phyloP scores from a whole-genome alignment of 75 land plant genomes.

The Ceratopteris richardii region DNA sequence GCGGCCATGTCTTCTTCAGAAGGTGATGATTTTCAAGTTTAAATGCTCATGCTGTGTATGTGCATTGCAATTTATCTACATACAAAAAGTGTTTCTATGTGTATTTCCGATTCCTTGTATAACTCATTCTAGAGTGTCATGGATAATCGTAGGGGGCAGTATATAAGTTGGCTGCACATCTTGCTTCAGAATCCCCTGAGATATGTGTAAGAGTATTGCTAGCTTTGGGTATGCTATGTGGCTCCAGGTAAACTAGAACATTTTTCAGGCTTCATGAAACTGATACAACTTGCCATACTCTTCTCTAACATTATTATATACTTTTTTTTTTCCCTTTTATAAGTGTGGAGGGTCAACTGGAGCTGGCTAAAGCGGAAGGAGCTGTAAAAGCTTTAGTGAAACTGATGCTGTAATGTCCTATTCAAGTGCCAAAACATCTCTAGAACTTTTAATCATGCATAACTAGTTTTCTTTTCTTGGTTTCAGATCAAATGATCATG shows the following conservation, averaged over 20 bases:
- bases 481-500: conserved; percentile 27
- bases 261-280: not conserved
- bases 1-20: conserved; percentile 17
- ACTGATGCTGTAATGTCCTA: conserved; percentile 19
- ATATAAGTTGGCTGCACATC: conserved; percentile 11
- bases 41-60: no score
- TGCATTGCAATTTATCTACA: no score
- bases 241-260: conserved; percentile 23
- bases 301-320: not conserved
- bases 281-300: conserved; percentile 1
- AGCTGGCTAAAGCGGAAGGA: conserved; percentile 30
- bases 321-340: not conserved
- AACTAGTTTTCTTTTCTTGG: not conserved
- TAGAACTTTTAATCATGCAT: no score
- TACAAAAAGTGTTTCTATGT: no score
- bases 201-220: conserved; percentile 31
- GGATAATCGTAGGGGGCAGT: conserved; percentile 27
- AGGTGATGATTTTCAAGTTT: conserved; percentile 9
- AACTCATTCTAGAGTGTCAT: no score
- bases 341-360: conserved; percentile 24
- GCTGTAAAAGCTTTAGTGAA: conserved; percentile 13
- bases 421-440: no score
- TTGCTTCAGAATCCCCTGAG: conserved; percentile 19
- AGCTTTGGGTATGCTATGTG: conserved; percentile 37
- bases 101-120: no score